phyloP scores from a whole-genome alignment of 164 flowering plant genomes.

The Tinospora cordifolia region DNA sequence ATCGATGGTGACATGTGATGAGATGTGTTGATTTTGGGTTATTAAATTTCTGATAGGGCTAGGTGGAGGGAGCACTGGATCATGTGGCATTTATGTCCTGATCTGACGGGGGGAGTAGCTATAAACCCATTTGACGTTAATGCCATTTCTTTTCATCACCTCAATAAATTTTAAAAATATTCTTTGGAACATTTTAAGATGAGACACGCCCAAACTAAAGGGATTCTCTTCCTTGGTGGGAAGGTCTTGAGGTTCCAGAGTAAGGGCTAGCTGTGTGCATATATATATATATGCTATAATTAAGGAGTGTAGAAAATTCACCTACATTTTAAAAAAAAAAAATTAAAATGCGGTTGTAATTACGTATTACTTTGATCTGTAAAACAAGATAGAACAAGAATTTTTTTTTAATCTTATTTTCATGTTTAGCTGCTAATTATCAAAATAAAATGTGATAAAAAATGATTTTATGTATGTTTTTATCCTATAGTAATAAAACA shows the following conservation, averaged over 20 bases:
- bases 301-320: too few relatives aligned
- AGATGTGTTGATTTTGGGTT: constrained; percentile 2
- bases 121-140: constrained; percentile 11
- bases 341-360: too few relatives aligned
- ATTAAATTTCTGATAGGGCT: background rate
- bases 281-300: too few relatives aligned
- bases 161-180: constrained; percentile 8
- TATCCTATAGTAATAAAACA: too few relatives aligned
- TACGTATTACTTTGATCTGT: too few relatives aligned
- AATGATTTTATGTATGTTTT: too few relatives aligned
- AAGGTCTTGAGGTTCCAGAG: background rate
- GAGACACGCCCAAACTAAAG: background rate
- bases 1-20: constrained; percentile 4
- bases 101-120: constrained; percentile 3
- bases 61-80: constrained; percentile 11
- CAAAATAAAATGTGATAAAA: too few relatives aligned
- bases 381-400: too few relatives aligned
- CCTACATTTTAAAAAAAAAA: too few relatives aligned
- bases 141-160: background rate
- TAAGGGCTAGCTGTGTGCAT: background rate
- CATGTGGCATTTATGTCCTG: constrained; percentile 14
- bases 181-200: background rate
- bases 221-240: background rate
- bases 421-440: too few relatives aligned
- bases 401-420: too few relatives aligned